Base-by-base conservation (phyloP, 73 alveolate genomes). In the Breviolum minutum region DNA sequence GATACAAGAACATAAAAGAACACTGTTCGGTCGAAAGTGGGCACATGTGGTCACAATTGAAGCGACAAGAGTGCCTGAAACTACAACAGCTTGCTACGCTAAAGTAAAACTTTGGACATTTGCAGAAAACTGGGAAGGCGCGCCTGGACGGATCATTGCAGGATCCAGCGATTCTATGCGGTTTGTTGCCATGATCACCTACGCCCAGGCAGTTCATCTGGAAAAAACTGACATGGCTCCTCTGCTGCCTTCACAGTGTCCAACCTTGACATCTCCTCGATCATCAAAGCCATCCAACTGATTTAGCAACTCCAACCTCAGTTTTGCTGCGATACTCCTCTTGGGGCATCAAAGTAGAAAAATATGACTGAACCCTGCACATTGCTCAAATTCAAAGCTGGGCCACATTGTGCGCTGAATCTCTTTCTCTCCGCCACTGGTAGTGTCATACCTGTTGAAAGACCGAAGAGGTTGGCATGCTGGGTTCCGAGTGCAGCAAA, bases 241-340 rank as follows among this genome's bases (percentile, higher is more conserved):
- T 16, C 48, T 40, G 80, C 17, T 62, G 77, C 48, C 68, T 12
- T 9, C n/a, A 40, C 71, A 0, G 20, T 29, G 48, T 19, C 81
- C 91, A 11, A 60, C 99, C 99, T 99, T 99, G 93, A 99, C 99
- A 98, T 99, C 99, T 71, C 99, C 99, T 93, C 99, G 99, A 62
- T 99, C 99, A 99, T 99, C 99, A 95, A 99, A 99, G 85, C 99
- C 99, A 99, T 99, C 99, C 81, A 99, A 99, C 99, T 99, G 99
- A 97, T 99, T 99, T 95, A 99, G 99, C 95, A 99, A 99, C 99
- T 99, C 99, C 99, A 99, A 91, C 97, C 97, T 91, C 66, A 87
- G 80, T 66, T 24, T 5, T 48, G 6, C 83, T 73, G 30, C 30
- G 60, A 73, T 73, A 12, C 54, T 40, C 54, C 54, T 12, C 19